A percentile compares a stretch with the other conserved stretches of the same genome.
These are phyloP conservation scores for Venturia carpophila DNA, from an alignment of 2,329 filamentous ascomycete species.

Conservation along the genomic window DNA sequence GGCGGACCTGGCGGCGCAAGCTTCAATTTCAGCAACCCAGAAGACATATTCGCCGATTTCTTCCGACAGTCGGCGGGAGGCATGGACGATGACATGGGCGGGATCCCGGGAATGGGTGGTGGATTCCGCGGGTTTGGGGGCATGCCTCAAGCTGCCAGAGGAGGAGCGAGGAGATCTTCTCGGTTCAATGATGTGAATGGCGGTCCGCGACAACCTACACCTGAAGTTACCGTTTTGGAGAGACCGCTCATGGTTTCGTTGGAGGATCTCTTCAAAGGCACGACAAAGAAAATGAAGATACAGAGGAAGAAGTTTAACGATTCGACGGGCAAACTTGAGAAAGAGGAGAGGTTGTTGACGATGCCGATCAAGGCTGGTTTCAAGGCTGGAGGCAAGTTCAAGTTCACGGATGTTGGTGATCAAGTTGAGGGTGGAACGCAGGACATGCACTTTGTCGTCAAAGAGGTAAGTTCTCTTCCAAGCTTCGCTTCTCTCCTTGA, in stretches of 20 bases:
- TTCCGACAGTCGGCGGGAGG: constrained; percentile 52
- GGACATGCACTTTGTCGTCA: constrained; percentile 88
- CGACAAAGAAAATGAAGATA: constrained; percentile 96
- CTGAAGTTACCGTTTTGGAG: constrained; percentile 87
- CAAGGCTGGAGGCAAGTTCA: constrained; percentile 97
- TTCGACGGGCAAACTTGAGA: constrained; percentile 69
- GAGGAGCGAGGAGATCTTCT: constrained; percentile 30
- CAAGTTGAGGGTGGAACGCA: constrained; percentile 94
- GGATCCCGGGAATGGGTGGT: constrained; percentile 34
- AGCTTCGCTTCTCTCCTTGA: neutral
- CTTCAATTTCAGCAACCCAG: constrained; percentile 78
- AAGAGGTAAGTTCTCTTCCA: constrained; percentile 59
- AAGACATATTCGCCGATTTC: constrained; percentile 81
- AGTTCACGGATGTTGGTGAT: constrained; percentile 95
- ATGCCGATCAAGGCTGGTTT: constrained; percentile 93
- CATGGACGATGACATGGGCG: constrained; percentile 41
- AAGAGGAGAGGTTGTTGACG: constrained; percentile 82
- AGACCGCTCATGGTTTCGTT: constrained; percentile 70
- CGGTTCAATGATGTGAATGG: constrained; percentile 26
- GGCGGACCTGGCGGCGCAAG: constrained; percentile 48
- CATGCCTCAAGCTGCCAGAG: constrained; percentile 21
- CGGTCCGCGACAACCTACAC: constrained; percentile 48
- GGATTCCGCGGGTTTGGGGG: constrained; percentile 35
- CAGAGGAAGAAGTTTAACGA: constrained; percentile 90
- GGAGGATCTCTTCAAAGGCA: constrained; percentile 81